Evolutionary conservation across 257 asterid species (phyloP), one percentile per base, ranked within the genome.

Genomic region (Mentha longifolia): DNA sequence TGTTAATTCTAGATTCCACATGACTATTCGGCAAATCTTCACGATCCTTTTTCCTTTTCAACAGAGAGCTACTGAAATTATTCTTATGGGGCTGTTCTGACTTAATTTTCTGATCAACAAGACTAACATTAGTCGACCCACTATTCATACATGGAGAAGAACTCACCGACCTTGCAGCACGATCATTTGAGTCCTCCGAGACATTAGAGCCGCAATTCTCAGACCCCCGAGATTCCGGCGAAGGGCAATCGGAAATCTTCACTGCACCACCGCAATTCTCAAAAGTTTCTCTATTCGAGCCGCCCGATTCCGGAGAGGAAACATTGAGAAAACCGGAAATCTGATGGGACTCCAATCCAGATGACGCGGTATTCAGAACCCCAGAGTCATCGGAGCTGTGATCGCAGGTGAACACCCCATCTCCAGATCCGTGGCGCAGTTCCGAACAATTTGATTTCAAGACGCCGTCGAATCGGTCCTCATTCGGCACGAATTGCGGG

Each of bases 11-110:
- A 9, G 77, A 54, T 50, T 76, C 88, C 37, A 39, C 61, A 49
- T 56, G 50, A 65, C 67, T 57, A 66, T n/a, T 65, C 49, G 59
- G 72, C 42, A 78, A 66, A 62, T 82, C 86, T 28, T 83, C 90
- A 68, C 79, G 70, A 60, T 61, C 80, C 71, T 86, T 84, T 77
- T 88, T 90, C 85, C 97, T 88, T 71, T 92, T 92, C 83, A 87
- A 76, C 68, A 73, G 42, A 8, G 82, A 72, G 63, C 65, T 73
- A 62, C 47, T 74, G 31, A 45, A 46, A 30, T 55, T 82, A 63
- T 20, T 47, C 50, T 68, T 71, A 30, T 65, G 65, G 8, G 63
- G 67, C 62, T 69, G 83, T 63, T 74, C 92, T 6, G 54, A 69
- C 46, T 82, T 82, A 59, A 73, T 22, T 58, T 79, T 79, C 73